Evolutionary conservation across 345 rosid species (phyloP).

Genomic region (Raphanus raphanistrum): DNA sequence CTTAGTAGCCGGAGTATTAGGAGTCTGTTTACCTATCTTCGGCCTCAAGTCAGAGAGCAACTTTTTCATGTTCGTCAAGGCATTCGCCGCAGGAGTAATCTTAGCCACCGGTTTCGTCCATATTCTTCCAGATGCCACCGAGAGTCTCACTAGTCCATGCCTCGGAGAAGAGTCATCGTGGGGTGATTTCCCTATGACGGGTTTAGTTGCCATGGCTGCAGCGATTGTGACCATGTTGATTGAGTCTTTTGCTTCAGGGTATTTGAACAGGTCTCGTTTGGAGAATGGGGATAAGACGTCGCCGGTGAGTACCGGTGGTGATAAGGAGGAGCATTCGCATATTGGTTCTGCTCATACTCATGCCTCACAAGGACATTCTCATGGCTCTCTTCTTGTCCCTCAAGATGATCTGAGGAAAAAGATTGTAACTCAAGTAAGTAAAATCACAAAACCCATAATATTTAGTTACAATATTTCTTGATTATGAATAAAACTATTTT

Average conservation of each 20-base stretch:
- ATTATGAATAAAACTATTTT: not conserved
- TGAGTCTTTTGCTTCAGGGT: slow-evolving; percentile 55
- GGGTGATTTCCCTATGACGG: slow-evolving; percentile 59
- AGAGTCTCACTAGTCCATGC: slow-evolving; percentile 54
- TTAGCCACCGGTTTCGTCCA: slow-evolving; percentile 69
- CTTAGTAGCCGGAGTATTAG: slow-evolving; percentile 52
- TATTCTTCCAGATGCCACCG: slow-evolving; percentile 62
- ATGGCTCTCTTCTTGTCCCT: slow-evolving; percentile 43
- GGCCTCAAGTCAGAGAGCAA: slow-evolving; percentile 54
- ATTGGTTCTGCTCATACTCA: slow-evolving; percentile 53
- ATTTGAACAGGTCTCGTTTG: slow-evolving; percentile 40
- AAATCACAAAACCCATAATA: not conserved
- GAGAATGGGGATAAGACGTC: slow-evolving; percentile 29
- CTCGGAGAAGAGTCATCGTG: slow-evolving; percentile 44
- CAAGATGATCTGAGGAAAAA: slow-evolving; percentile 41
- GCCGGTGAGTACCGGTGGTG: slow-evolving; percentile 21
- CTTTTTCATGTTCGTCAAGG: slow-evolving; percentile 59
- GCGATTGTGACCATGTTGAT: slow-evolving; percentile 55
- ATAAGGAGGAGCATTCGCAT: slow-evolving; percentile 30
- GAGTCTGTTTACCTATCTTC: slow-evolving; percentile 57
- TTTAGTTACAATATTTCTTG: not conserved
- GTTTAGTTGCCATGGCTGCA: slow-evolving; percentile 59
- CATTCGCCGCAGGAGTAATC: slow-evolving; percentile 70
- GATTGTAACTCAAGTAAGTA: slow-evolving; percentile 42
- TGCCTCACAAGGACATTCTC: slow-evolving; percentile 61